Base-by-base conservation (phyloP, 192 early-diverging fungal genomes). In the Phlyctochytrium planicorne region DNA sequence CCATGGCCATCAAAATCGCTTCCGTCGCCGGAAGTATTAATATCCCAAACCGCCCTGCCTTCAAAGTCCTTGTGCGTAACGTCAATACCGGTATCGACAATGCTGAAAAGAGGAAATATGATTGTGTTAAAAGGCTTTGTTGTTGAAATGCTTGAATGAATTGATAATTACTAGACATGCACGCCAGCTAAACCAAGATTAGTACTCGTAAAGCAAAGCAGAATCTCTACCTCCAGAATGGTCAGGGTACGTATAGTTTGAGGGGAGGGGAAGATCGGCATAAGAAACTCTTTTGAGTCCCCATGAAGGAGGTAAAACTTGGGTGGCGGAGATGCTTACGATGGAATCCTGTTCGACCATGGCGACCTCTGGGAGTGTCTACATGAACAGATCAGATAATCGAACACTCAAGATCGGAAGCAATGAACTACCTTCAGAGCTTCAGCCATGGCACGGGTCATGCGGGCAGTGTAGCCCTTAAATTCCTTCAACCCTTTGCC, bases 21-120 rank as follows among this genome's bases (percentile, higher is more conserved):
- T 10, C 55, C 12, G 55, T 84, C 83, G 3, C 80, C 68, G 27
- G 91, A 88, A 65, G 95, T 84, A 2, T 92, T 93, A 36, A 74
- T 80, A 35, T 91, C 91, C 91, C 92, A 94, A 40, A 67, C 62
- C 32, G 95, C 95, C 63, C 95, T 88, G 60, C 91, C 91, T 59
- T 91, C 87, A 77, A 97, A 95, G 73, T 96, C 93, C 2, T 83
- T 80, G 56, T 80, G 69, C 14, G 76, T 60, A 59, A 88, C 74
- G 68, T 89, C 89, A 67, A 97, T 85, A 40, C 95, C 95, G 1
- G 95, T 95, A 80, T 98, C 96, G 34, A 98, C 90, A 12, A 98
- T 90, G 75, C n/a, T n/a, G n/a, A n/a, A n/a, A n/a, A n/a, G n/a
- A n/a, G n/a, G n/a, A n/a, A n/a, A n/a, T n/a, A n/a, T n/a, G n/a